These are phyloP conservation scores for Fusarium duplospermum DNA, from an alignment of 2,329 filamentous ascomycete species.

Conservation along the genomic window DNA sequence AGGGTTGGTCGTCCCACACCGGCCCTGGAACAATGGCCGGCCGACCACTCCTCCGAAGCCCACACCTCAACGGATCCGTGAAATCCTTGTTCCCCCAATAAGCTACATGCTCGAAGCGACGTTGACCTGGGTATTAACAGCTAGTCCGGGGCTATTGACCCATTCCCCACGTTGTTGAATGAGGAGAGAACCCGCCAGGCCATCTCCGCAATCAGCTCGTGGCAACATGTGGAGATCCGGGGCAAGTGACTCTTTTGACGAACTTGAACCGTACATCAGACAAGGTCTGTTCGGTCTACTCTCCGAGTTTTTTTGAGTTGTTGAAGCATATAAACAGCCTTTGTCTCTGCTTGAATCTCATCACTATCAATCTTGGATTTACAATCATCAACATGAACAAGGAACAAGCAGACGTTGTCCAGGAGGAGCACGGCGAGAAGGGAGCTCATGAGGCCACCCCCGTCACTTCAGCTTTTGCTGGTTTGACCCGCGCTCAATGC, in stretches of 20 bases:
- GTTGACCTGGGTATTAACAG: not conserved
- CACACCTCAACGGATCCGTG: not conserved
- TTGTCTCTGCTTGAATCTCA: not conserved
- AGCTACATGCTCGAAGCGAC: not conserved
- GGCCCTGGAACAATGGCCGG: not conserved
- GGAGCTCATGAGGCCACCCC: not conserved
- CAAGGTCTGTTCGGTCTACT: not conserved
- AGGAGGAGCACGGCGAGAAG: not conserved
- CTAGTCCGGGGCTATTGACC: not conserved
- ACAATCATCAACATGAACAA: not conserved
- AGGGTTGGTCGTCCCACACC: not conserved
- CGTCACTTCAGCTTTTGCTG: constrained; percentile 11
- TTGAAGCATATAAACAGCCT: not conserved
- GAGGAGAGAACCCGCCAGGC: not conserved
- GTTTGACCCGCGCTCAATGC: constrained; percentile 7
- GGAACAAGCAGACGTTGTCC: not conserved
- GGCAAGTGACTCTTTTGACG: not conserved
- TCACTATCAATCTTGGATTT: not conserved
- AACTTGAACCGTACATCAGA: not conserved
- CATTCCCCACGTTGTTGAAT: not conserved
- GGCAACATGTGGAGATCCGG: not conserved
- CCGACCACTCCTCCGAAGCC: not conserved
- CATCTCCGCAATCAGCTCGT: not conserved
- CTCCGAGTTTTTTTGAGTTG: not conserved
- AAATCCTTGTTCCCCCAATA: constrained; percentile 1